These are phyloP conservation scores for Spinacia oleracea DNA, from an alignment of 179 eudicot genomes.

Conservation along the genomic window DNA sequence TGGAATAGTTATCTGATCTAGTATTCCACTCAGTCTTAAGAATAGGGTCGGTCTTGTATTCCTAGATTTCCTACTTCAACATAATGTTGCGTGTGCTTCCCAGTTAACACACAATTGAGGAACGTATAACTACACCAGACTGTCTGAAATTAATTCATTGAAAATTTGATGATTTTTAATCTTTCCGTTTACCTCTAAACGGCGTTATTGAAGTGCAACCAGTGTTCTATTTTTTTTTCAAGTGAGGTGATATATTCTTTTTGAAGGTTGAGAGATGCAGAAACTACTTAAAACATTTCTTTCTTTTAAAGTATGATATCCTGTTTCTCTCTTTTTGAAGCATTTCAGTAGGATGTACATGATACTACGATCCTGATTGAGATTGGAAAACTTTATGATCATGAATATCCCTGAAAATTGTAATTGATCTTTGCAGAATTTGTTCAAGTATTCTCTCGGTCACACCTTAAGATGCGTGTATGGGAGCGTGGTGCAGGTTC, in stretches of 20 bases:
- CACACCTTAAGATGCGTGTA: slow-evolving; percentile 98
- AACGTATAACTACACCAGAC: background rate
- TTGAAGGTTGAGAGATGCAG: background rate
- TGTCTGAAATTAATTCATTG: background rate
- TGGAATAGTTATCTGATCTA: background rate
- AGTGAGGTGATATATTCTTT: background rate
- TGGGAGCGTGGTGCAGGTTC: slow-evolving; percentile 99
- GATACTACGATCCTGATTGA: background rate
- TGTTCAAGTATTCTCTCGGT: slow-evolving; percentile 87
- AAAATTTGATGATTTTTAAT: background rate
- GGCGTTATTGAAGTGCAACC: background rate
- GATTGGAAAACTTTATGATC: background rate
- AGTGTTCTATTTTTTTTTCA: background rate
- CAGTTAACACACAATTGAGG: background rate
- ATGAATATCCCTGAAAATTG: background rate
- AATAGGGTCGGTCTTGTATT: background rate
- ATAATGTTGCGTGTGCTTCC: background rate
- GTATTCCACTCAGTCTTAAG: background rate
- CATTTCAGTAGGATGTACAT: background rate
- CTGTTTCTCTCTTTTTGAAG: background rate
- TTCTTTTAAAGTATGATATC: background rate
- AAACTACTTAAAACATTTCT: background rate
- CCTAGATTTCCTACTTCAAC: background rate
- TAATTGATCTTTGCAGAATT: slow-evolving; percentile 65
- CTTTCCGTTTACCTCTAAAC: background rate